Conservation (phyloP, 1,139 yeast genomes). For the Pneumocystis oryctolagi region DNA sequence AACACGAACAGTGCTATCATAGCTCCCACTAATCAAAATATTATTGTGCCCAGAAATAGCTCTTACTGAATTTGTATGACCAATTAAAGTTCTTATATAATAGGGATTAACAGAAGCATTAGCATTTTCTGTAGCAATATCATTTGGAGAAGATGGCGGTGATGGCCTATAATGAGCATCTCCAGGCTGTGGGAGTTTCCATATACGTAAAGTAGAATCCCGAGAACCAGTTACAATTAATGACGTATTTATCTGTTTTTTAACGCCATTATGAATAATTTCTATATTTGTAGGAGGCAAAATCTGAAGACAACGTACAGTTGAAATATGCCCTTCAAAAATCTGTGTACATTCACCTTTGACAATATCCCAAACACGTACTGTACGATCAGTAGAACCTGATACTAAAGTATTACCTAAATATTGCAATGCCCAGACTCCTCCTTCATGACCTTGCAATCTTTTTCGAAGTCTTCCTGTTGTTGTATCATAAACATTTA, state of each 20-base stretch:
- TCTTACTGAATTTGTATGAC: slow-evolving; percentile 79
- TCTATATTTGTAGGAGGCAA: slow-evolving; percentile 34
- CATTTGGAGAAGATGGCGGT: slow-evolving; percentile 8
- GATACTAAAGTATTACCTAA: slow-evolving; percentile 63
- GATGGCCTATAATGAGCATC: slow-evolving; percentile 19
- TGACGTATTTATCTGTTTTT: slow-evolving; percentile 12
- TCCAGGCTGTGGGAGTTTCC: slow-evolving; percentile 59
- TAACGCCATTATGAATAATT: not conserved
- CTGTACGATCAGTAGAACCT: slow-evolving; percentile 85
- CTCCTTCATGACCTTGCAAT: slow-evolving; percentile 84
- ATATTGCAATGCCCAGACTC: slow-evolving; percentile 96
- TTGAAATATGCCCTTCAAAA: slow-evolving; percentile 83
- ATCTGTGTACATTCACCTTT: slow-evolving; percentile 70
- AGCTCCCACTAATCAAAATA: slow-evolving; percentile 74
- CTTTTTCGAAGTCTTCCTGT: slow-evolving; percentile 42
- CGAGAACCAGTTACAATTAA: slow-evolving; percentile 70
- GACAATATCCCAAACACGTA: slow-evolving; percentile 74
- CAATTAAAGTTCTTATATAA: slow-evolving; percentile 58
- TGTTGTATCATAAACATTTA: slow-evolving; percentile 64
- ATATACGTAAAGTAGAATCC: slow-evolving; percentile 74
- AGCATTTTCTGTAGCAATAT: slow-evolving; percentile 3
- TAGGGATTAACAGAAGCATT: slow-evolving; percentile 38
- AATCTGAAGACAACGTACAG: slow-evolving; percentile 85
- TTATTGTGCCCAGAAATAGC: slow-evolving; percentile 80
- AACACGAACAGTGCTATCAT: slow-evolving; percentile 78